A percentile compares a stretch with the other conserved stretches of the same genome.
These are phyloP conservation scores for Blastobotrys attinorum DNA, from an alignment of 805 yeast species.

Conservation along the genomic window DNA sequence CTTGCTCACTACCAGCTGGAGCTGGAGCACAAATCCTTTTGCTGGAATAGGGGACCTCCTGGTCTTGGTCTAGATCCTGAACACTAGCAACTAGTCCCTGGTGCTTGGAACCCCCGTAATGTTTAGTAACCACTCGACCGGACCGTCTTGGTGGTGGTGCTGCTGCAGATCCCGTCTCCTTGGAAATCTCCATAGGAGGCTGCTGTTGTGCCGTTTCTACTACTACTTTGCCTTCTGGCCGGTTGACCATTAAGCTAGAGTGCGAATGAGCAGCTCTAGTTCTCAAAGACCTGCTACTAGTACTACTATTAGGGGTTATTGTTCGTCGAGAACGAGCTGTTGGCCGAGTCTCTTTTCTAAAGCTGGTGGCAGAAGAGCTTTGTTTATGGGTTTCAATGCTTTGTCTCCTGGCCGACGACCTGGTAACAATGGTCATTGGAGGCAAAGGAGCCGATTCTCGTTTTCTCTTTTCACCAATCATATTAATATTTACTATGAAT, in stretches of 20 bases:
- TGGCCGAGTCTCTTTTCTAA: neutral
- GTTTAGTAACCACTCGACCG: neutral
- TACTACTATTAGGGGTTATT: neutral
- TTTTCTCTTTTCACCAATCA: neutral
- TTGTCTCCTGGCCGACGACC: constrained; percentile 1
- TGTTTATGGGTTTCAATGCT: neutral
- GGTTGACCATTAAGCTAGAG: neutral
- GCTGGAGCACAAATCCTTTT: no score
- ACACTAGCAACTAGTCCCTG: neutral
- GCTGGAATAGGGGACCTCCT: no score
- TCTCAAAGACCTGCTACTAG: neutral
- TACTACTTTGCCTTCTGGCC: neutral
- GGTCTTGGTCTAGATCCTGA: no score
- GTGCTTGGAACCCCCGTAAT: neutral
- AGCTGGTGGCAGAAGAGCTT: neutral
- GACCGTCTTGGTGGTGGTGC: neutral
- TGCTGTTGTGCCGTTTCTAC: neutral
- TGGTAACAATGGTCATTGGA: constrained; percentile 2
- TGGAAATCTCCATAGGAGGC: no score
- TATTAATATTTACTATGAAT: neutral
- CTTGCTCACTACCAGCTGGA: no score
- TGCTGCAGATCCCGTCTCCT: no score
- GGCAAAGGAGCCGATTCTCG: neutral
- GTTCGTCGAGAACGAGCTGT: neutral
- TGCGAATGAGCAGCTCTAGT: neutral